These are phyloP conservation scores for Filobasidium floriforme DNA, from an alignment of 768 basidiomycete genomes.

Conservation along the genomic window DNA sequence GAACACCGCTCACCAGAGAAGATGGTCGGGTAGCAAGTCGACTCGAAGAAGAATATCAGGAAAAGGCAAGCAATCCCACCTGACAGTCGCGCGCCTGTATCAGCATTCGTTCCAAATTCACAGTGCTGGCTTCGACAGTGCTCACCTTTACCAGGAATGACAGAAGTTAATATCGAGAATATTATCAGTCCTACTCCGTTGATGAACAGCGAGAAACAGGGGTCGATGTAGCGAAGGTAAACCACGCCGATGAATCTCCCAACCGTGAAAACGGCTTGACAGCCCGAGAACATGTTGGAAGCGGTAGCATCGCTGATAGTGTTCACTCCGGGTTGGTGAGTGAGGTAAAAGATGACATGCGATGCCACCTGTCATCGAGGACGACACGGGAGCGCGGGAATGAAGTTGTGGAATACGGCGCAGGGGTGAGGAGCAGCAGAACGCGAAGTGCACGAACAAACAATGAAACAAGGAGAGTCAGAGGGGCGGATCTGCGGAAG, in stretches of 20 bases:
- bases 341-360: constrained; percentile 32
- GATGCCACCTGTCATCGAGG: constrained; percentile 32
- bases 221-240: constrained; percentile 27
- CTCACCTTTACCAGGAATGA: constrained; percentile 28
- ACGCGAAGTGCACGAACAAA: no score
- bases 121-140: neutral
- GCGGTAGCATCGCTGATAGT: constrained; percentile 23
- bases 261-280: constrained; percentile 29
- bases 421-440: no score
- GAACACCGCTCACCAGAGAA: constrained; percentile 18
- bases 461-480: no score
- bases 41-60: constrained; percentile 37
- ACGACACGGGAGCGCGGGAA: no score
- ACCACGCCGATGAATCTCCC: constrained; percentile 33
- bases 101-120: neutral
- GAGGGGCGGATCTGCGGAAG: no score
- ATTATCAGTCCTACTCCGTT: constrained; percentile 29
- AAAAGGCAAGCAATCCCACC: constrained; percentile 31
- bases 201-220: constrained; percentile 27
- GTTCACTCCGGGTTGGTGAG: constrained; percentile 27
- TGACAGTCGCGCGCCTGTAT: neutral
- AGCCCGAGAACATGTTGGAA: constrained; percentile 31
- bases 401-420: no score
- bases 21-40: constrained; percentile 25
- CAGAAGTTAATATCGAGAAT: constrained; percentile 32